Evolutionary conservation across 176 grass and related monocot species (phyloP).

Genomic region (Musa beccarii): DNA sequence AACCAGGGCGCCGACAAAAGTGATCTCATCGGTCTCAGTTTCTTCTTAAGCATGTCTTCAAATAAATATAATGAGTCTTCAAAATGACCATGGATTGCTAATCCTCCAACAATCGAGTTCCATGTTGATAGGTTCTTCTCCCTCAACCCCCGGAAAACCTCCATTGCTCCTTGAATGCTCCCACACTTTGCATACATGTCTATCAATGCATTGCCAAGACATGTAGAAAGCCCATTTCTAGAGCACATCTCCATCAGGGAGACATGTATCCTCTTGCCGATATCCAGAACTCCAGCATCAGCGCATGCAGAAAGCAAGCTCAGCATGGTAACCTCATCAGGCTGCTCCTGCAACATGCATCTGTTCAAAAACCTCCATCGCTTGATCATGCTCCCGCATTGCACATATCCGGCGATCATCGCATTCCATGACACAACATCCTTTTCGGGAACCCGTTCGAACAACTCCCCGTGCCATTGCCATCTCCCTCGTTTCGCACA

Average conservation of each 20-base stretch:
- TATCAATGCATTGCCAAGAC: slow-evolving; percentile 61
- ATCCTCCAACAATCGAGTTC: slow-evolving; percentile 71
- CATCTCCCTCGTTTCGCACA: slow-evolving; percentile 69
- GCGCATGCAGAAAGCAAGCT: slow-evolving; percentile 56
- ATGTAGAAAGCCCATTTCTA: slow-evolving; percentile 27
- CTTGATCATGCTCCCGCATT: slow-evolving; percentile 33
- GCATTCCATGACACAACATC: slow-evolving; percentile 76
- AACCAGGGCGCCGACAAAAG: slow-evolving; percentile 68
- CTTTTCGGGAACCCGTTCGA: slow-evolving; percentile 39
- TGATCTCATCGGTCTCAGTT: slow-evolving; percentile 59
- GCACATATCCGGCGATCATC: slow-evolving; percentile 74
- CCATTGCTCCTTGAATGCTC: slow-evolving; percentile 31
- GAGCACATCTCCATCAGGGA: slow-evolving; percentile 33
- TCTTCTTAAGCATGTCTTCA: slow-evolving; percentile 52
- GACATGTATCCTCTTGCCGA: slow-evolving; percentile 47
- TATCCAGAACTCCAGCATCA: slow-evolving; percentile 41
- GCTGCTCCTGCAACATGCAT: slow-evolving; percentile 45
- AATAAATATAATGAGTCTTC: slow-evolving; percentile 44
- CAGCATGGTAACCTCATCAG: slow-evolving; percentile 67
- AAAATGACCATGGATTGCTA: slow-evolving; percentile 55
- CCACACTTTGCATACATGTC: slow-evolving; percentile 88
- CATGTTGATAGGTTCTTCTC: slow-evolving; percentile 75
- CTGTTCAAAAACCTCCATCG: slow-evolving; percentile 54
- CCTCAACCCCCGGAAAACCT: slow-evolving; percentile 43
- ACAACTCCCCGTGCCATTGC: slow-evolving; percentile 47